Percentiles rank a stretch among this genome's conserved stretches.
These are phyloP conservation scores for Solanum chilense DNA, from an alignment of 257 asterid genomes.

Conservation along the genomic window DNA sequence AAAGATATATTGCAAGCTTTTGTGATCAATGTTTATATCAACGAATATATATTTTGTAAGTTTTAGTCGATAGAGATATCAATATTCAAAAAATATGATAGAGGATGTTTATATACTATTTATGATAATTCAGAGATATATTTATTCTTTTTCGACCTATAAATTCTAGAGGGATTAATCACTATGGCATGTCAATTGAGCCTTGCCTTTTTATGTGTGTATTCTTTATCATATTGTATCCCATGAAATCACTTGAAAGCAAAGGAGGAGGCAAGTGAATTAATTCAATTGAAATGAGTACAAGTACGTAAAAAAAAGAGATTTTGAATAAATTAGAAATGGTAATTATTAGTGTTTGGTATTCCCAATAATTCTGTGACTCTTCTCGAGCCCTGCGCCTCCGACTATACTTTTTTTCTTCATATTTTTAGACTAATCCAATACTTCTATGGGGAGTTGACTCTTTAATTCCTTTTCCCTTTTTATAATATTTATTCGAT, in stretches of 20 bases:
- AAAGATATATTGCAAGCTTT: too few relatives aligned
- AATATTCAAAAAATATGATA: too few relatives aligned
- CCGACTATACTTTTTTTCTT: not conserved
- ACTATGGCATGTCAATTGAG: not conserved
- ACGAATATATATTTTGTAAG: too few relatives aligned
- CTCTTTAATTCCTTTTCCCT: not conserved
- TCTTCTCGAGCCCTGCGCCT: slow-evolving; percentile 29
- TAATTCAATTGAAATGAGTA: not conserved
- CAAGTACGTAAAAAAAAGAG: not conserved
- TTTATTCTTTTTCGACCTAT: too few relatives aligned
- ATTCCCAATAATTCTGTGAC: slow-evolving; percentile 20
- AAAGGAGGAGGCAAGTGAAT: not conserved
- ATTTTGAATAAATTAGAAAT: not conserved
- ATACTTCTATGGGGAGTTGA: not conserved
- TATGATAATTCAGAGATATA: too few relatives aligned
- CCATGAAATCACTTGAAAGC: not conserved
- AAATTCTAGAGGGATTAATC: not conserved
- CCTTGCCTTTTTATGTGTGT: not conserved
- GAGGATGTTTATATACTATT: too few relatives aligned
- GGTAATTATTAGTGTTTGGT: not conserved
- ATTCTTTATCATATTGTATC: not conserved
- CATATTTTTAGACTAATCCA: not conserved
- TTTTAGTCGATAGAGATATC: accelerated
- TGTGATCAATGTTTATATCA: too few relatives aligned
- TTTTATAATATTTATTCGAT: too few relatives aligned